A percentile compares a stretch with the other conserved stretches of the same genome.
Evolutionary conservation across 2,329 filamentous ascomycete genomes (phyloP).

Genomic region (Penicillium glabrum): DNA sequence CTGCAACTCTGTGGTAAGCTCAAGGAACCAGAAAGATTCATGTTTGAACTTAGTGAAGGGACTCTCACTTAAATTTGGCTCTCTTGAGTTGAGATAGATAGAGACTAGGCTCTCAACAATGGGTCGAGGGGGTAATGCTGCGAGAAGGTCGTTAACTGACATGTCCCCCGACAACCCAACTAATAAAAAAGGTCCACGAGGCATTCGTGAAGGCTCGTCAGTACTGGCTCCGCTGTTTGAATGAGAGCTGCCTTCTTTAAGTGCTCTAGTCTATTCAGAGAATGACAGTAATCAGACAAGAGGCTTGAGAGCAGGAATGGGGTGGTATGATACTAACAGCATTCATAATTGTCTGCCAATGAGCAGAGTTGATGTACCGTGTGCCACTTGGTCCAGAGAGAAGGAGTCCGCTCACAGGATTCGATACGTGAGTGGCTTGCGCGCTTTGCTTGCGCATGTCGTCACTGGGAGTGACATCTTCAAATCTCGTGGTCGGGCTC

Average conservation of each 20-base stretch:
- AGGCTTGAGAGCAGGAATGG: not conserved
- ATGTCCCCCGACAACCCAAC: not conserved
- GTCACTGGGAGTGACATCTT: not conserved
- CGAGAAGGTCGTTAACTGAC: constrained; percentile 20
- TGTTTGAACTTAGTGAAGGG: too few relatives aligned
- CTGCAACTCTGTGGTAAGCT: constrained; percentile 1
- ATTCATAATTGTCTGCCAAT: not conserved
- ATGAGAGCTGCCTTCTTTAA: not conserved
- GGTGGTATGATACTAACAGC: not conserved
- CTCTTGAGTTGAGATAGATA: constrained; percentile 26
- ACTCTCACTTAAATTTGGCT: constrained; percentile 24
- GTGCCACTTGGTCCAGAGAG: not conserved
- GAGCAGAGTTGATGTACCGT: not conserved
- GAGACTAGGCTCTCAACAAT: constrained; percentile 25
- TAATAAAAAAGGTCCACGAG: constrained; percentile 10
- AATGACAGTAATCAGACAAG: not conserved
- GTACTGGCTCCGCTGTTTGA: constrained; percentile 3
- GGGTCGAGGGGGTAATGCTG: constrained; percentile 21
- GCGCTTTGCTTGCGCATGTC: not conserved
- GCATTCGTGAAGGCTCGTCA: constrained; percentile 14
- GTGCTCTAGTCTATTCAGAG: not conserved
- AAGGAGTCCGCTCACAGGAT: not conserved
- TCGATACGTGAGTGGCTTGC: not conserved
- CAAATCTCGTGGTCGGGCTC: not conserved
- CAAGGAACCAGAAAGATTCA: not conserved